Percentiles rank a stretch among this genome's conserved stretches.
phyloP scores from a whole-genome alignment of 148 eudicot genomes.

The Camellia japonica region DNA sequence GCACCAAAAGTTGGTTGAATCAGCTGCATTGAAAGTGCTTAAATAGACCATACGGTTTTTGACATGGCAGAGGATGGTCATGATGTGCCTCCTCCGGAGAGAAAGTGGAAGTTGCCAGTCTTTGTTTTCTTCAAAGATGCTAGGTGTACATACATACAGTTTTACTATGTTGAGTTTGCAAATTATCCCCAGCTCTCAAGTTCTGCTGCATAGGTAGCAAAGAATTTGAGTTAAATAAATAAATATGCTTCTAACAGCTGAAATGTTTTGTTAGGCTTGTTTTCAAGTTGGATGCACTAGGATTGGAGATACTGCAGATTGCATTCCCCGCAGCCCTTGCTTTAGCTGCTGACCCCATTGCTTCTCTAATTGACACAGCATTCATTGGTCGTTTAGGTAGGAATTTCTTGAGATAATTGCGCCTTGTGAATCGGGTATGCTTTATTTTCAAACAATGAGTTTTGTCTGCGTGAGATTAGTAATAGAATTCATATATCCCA shows the following conservation, averaged over 20 bases:
- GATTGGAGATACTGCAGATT: conserved; percentile 67
- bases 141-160: conserved; percentile 35
- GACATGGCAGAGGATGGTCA: conserved; percentile 41
- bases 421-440: background rate
- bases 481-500: too few species aligned
- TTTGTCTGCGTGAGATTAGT: background rate
- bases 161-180: background rate
- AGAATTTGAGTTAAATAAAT: background rate
- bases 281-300: conserved; percentile 75
- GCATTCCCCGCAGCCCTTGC: conserved; percentile 93
- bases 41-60: background rate
- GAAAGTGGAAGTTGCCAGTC: conserved; percentile 48
- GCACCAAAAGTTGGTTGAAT: conserved; percentile 14
- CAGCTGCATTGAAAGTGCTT: conserved; percentile 4
- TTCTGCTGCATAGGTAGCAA: background rate
- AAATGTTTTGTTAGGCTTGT: conserved; percentile 38
- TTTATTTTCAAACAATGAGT: background rate
- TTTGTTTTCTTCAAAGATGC: conserved; percentile 70
- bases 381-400: conserved; percentile 82
- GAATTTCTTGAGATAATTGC: background rate
- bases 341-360: conserved; percentile 90
- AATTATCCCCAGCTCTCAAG: background rate
- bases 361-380: conserved; percentile 86
- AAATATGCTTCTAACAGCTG: conserved; percentile 1
- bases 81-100: conserved; percentile 36